These are phyloP conservation scores for Calonectria henricotiae DNA, from an alignment of 2,329 filamentous ascomycete species.

Conservation along the genomic window DNA sequence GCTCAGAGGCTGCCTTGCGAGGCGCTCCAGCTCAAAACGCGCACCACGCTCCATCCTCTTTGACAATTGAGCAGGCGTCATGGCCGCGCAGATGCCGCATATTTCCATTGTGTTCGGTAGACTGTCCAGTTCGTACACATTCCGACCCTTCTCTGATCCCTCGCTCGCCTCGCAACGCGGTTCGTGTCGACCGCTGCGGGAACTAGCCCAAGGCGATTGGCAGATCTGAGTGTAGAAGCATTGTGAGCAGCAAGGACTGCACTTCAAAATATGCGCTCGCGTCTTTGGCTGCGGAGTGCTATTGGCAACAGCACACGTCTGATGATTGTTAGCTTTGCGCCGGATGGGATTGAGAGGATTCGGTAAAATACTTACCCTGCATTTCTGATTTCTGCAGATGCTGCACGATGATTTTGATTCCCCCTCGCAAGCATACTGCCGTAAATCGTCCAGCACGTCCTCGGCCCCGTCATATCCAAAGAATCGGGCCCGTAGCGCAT, in stretches of 20 bases:
- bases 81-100: not conserved
- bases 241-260: not conserved
- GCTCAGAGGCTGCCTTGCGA: not conserved
- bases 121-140: not conserved
- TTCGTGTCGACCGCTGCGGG: not conserved
- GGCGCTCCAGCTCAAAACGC: conserved; percentile 2
- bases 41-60: not conserved
- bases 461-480: not conserved
- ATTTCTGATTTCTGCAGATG: conserved; percentile 13
- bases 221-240: conserved; percentile 10
- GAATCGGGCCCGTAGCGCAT: not conserved
- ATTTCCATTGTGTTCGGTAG: not conserved
- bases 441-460: not conserved
- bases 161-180: not conserved
- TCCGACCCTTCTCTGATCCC: not conserved
- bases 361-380: not conserved
- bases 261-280: not conserved
- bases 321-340: not conserved
- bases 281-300: not conserved
- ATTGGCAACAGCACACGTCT: not conserved
- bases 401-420: not conserved
- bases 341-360: not conserved
- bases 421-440: not conserved
- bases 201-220: not conserved
- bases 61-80: not conserved